Percentiles rank a stretch among this genome's conserved stretches.
Conservation (phyloP, 179 eudicot genomes). For the Heliamphora pulchella region DNA sequence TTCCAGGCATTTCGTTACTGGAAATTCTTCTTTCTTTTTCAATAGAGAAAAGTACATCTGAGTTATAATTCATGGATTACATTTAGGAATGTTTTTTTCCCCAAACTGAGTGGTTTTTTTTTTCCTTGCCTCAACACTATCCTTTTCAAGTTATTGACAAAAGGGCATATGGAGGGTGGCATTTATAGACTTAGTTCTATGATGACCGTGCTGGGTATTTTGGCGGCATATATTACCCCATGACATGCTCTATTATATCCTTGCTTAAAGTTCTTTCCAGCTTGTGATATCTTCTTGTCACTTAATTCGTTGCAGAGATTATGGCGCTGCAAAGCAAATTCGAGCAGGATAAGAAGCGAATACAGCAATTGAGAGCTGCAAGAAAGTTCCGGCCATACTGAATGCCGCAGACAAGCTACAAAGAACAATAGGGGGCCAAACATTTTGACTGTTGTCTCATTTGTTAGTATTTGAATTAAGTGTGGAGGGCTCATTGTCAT, state of each 20-base stretch:
- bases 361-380: constrained; percentile 44
- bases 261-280: background rate
- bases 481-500: background rate
- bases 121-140: no score
- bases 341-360: constrained; percentile 82
- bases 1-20: no score
- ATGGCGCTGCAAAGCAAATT: constrained; percentile 83
- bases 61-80: no score
- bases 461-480: background rate
- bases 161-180: background rate
- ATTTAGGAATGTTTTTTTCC: no score
- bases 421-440: background rate
- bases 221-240: background rate
- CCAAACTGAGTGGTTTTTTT: no score
- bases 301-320: constrained; percentile 47
- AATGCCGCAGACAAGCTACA: background rate
- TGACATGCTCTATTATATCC: background rate
- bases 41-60: no score
- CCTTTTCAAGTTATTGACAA: background rate
- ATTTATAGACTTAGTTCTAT: background rate
- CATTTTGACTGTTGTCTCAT: background rate
- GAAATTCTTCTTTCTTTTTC: no score
- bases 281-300: background rate
- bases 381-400: constrained; percentile 44
- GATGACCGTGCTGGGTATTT: background rate